A percentile compares a stretch with the other conserved stretches of the same genome.
Evolutionary conservation across 1,284 basidiomycete genomes (phyloP).

Genomic region (Microbotryum saponariae): DNA sequence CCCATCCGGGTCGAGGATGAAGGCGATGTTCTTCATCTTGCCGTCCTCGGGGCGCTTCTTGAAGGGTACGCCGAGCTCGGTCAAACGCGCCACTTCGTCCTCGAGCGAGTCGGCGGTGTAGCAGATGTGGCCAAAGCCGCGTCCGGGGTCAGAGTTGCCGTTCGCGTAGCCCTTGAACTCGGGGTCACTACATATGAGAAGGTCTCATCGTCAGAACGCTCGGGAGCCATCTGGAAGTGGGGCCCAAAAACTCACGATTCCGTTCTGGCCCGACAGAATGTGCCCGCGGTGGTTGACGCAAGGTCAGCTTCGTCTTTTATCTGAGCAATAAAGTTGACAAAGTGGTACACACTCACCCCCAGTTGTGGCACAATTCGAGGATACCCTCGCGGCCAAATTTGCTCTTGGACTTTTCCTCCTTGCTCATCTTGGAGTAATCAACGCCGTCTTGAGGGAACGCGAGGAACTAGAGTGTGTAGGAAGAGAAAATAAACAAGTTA

Average conservation of each 20-base stretch:
- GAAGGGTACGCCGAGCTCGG: conserved; percentile 71
- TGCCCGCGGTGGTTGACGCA: no score
- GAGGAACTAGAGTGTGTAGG: no score
- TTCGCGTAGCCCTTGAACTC: conserved; percentile 68
- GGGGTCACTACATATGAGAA: conserved; percentile 61
- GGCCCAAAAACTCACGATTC: conserved; percentile 37
- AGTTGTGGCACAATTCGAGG: conserved; percentile 42
- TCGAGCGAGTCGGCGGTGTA: conserved; percentile 73
- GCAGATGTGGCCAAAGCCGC: conserved; percentile 64
- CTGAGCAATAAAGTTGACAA: no score
- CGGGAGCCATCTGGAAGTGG: neutral
- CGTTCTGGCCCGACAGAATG: no score
- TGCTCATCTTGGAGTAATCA: conserved; percentile 27
- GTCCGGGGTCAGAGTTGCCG: conserved; percentile 75
- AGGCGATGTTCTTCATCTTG: conserved; percentile 75
- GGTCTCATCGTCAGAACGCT: neutral
- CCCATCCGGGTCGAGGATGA: conserved; percentile 66
- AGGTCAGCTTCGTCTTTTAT: no score
- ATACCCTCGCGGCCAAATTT: conserved; percentile 51
- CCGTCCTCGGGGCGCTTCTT: conserved; percentile 83
- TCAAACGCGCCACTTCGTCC: conserved; percentile 61
- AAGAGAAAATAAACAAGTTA: conserved; percentile 32
- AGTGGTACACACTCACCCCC: neutral
- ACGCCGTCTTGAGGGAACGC: conserved; percentile 30
- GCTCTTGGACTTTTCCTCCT: conserved; percentile 40